Conservation (phyloP, 768 basidiomycete genomes). For the Serpula lacrymans region DNA sequence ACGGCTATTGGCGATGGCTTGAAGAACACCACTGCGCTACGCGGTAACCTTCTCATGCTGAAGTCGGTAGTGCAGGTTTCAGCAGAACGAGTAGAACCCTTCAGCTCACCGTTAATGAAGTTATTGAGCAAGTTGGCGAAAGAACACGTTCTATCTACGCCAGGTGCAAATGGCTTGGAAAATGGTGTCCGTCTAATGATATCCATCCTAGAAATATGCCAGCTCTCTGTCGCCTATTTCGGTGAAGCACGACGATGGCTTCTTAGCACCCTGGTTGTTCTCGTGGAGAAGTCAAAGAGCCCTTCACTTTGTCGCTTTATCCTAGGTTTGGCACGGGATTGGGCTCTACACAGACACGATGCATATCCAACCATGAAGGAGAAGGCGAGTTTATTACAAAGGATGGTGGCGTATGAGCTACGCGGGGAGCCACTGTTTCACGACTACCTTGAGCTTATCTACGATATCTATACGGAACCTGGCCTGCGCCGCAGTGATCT, state of each 20-base stretch:
- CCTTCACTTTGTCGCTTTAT: constrained; percentile 75
- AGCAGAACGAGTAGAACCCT: constrained; percentile 82
- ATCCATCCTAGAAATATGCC: constrained; percentile 84
- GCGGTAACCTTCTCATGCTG: constrained; percentile 83
- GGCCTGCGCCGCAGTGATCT: constrained; percentile 85
- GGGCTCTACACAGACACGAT: constrained; percentile 86
- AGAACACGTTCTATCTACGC: constrained; percentile 71
- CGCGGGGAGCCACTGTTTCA: constrained; percentile 78
- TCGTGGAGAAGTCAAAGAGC: constrained; percentile 90
- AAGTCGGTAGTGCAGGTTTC: constrained; percentile 78
- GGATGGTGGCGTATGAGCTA: constrained; percentile 81
- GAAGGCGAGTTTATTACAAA: constrained; percentile 84
- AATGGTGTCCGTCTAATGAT: constrained; percentile 62
- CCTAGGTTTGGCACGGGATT: constrained; percentile 80
- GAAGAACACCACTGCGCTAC: constrained; percentile 65
- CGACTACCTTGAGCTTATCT: constrained; percentile 83
- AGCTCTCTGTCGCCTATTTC: constrained; percentile 73
- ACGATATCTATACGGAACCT: constrained; percentile 92
- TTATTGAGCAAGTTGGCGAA: constrained; percentile 82
- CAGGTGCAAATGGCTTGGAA: constrained; percentile 49
- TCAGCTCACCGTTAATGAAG: constrained; percentile 72
- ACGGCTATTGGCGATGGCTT: constrained; percentile 75
- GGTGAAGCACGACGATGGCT: constrained; percentile 85
- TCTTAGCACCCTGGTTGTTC: constrained; percentile 68
- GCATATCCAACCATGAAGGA: constrained; percentile 92